Percentiles rank a stretch among this genome's conserved stretches.
Evolutionary conservation across 805 yeast species (phyloP).

Genomic region (Candida nemodendra): DNA sequence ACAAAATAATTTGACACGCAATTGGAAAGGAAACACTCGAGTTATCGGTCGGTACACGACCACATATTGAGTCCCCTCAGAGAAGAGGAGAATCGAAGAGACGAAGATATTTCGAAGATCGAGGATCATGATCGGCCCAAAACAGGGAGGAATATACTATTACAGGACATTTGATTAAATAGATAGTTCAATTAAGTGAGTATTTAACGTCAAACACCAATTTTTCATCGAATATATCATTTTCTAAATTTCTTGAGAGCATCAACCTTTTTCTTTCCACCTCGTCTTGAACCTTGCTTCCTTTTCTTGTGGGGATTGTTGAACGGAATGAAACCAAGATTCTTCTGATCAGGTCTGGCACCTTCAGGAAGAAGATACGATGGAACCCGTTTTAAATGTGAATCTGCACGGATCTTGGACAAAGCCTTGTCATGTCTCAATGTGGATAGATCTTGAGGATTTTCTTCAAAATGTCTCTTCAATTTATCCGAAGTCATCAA

Average conservation of each 20-base stretch:
- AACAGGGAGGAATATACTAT: too few species aligned
- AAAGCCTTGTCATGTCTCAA: constrained; percentile 90
- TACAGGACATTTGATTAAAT: too few species aligned
- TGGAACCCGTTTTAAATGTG: constrained; percentile 89
- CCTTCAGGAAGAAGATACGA: constrained; percentile 83
- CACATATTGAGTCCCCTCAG: too few species aligned
- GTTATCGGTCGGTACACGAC: too few species aligned
- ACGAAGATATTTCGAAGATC: too few species aligned
- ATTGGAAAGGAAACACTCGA: not conserved
- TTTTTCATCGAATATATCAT: too few species aligned
- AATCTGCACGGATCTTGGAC: constrained; percentile 78
- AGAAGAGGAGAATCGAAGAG: too few species aligned
- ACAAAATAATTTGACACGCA: not conserved
- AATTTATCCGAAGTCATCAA: constrained; percentile 84
- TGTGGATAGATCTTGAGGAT: constrained; percentile 87
- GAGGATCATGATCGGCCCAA: too few species aligned
- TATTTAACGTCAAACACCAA: too few species aligned
- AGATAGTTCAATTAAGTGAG: too few species aligned
- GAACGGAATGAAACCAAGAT: constrained; percentile 73
- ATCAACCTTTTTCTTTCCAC: constrained; percentile 44
- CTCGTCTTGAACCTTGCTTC: constrained; percentile 31
- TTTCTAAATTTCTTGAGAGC: constrained; percentile 46
- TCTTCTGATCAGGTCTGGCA: constrained; percentile 56
- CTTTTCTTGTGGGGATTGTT: constrained; percentile 44
- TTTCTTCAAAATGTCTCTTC: constrained; percentile 93